phyloP scores from a whole-genome alignment of 1,139 yeast genomes.

The Scheffersomyces insectosa region DNA sequence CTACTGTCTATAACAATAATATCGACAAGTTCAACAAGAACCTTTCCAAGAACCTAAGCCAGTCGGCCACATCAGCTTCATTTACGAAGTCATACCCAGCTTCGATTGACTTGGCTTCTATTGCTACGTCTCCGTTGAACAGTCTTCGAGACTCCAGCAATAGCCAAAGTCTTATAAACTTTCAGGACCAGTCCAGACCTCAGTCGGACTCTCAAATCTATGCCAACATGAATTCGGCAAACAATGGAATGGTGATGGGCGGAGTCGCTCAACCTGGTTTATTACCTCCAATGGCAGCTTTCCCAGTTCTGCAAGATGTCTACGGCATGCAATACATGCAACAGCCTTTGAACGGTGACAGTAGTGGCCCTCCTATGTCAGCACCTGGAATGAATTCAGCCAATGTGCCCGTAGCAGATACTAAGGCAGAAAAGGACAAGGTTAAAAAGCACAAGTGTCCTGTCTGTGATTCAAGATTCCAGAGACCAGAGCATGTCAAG shows the following conservation, averaged over 20 bases:
- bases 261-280: conserved; percentile 15
- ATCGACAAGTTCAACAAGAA: conserved; percentile 5
- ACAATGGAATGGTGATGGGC: neutral
- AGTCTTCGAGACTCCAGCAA: neutral
- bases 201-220: neutral
- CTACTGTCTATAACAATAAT: neutral
- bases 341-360: neutral
- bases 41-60: conserved; percentile 12
- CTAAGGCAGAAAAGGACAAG: conserved; percentile 35
- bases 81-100: conserved; percentile 42
- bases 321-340: neutral
- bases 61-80: conserved; percentile 15
- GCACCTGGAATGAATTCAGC: neutral
- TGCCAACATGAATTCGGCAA: neutral
- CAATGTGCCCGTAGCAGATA: neutral
- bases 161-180: too few species aligned
- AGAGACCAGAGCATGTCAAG: conserved; percentile 89
- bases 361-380: neutral
- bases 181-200: neutral
- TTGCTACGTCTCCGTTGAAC: conserved; percentile 16
- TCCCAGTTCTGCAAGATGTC: conserved; percentile 9
- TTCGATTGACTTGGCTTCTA: conserved; percentile 35
- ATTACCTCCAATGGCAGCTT: conserved; percentile 45
- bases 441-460: conserved; percentile 75
- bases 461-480: conserved; percentile 73